Evolutionary conservation across 108 stramenopile species (phyloP).

Genomic region (Tribonema minus): DNA sequence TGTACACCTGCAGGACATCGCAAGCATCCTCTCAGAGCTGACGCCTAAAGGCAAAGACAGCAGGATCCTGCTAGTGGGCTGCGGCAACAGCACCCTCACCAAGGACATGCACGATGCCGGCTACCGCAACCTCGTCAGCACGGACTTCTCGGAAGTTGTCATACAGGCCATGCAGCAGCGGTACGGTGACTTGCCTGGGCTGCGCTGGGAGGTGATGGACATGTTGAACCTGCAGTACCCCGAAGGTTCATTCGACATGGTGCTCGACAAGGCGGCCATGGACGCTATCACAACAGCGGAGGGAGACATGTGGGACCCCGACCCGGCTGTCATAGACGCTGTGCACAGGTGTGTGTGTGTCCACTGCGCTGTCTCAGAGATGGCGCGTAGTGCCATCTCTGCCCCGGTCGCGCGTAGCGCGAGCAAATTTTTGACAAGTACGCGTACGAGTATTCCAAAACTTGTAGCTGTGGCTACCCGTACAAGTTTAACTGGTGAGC

Average conservation of each 20-base stretch:
- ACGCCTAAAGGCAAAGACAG: background rate
- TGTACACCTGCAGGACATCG: background rate
- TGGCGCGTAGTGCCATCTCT: no score
- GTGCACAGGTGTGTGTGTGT: background rate
- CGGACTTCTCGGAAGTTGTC: constrained; percentile 46
- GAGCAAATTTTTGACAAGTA: no score
- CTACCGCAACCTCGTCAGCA: constrained; percentile 41
- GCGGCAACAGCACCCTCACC: constrained; percentile 59
- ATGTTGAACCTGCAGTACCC: constrained; percentile 52
- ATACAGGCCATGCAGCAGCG: constrained; percentile 35
- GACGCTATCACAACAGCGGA: constrained; percentile 64
- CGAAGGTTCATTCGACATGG: constrained; percentile 59
- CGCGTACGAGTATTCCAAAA: no score
- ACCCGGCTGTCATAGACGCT: constrained; percentile 13
- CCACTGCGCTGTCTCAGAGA: no score
- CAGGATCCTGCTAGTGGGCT: constrained; percentile 54
- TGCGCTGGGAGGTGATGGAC: constrained; percentile 60
- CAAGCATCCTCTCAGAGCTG: background rate
- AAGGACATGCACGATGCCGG: constrained; percentile 57
- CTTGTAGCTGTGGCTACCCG: no score
- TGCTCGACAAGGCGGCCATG: constrained; percentile 72
- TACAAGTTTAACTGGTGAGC: no score
- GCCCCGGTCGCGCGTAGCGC: no score
- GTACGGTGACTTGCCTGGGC: constrained; percentile 26
- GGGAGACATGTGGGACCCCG: constrained; percentile 65